Conservation (phyloP, 2,329 filamentous ascomycete species). For the Escovopsis sp. region DNA sequence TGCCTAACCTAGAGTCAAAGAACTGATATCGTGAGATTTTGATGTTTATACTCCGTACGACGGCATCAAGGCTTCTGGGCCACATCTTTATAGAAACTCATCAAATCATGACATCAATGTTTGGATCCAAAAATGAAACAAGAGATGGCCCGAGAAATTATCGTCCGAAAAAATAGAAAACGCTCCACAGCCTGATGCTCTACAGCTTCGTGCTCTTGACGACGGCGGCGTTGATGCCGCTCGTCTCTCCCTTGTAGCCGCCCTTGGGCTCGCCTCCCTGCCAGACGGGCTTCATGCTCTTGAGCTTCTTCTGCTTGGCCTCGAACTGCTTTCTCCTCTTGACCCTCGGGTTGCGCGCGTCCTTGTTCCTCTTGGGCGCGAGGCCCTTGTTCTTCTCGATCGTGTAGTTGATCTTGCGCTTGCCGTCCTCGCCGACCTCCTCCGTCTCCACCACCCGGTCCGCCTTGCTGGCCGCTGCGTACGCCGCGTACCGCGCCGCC, state of each 20-base stretch:
- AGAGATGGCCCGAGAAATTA: constrained; percentile 1
- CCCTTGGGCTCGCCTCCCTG: constrained; percentile 72
- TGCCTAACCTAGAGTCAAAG: too few relatives aligned
- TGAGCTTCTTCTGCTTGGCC: constrained; percentile 93
- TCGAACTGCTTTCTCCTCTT: constrained; percentile 98
- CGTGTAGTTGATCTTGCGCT: constrained; percentile 80
- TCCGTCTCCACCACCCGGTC: constrained; percentile 51
- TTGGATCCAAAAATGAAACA: background rate
- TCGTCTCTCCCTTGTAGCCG: constrained; percentile 81
- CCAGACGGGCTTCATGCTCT: constrained; percentile 72
- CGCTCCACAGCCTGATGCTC: constrained; percentile 14
- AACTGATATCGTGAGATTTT: too few relatives aligned
- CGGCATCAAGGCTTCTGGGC: too few relatives aligned
- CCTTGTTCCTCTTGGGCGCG: constrained; percentile 81
- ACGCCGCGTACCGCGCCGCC: constrained; percentile 38
- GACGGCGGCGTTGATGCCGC: constrained; percentile 87
- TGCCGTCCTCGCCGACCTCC: constrained; percentile 65
- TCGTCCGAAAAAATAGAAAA: background rate
- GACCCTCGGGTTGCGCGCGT: constrained; percentile 83
- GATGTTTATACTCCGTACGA: too few relatives aligned
- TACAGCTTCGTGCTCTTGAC: constrained; percentile 90
- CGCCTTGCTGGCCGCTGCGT: constrained; percentile 46
- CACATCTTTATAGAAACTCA: too few relatives aligned
- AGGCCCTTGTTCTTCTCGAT: constrained; percentile 98
- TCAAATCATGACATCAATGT: too few relatives aligned